Evolutionary conservation across 2,329 filamentous ascomycete species (phyloP), one percentile per base, ranked within the genome.

Genomic region (Colletotrichum cereale): DNA sequence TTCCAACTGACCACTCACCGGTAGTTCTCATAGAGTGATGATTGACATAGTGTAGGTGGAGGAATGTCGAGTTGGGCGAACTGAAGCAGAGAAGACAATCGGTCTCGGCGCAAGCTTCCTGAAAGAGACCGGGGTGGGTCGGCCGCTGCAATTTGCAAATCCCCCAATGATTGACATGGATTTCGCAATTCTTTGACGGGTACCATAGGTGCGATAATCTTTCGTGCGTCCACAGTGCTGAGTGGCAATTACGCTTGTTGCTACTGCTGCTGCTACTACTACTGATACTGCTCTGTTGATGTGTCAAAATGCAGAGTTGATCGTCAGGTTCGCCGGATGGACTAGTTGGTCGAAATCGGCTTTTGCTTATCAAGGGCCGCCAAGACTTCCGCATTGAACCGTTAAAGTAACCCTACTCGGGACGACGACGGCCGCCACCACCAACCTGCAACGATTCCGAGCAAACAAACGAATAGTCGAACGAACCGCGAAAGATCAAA

Each of bases 391-490:
- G 21, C 11, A 34, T 10, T 12, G 57, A 29, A 50, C 55, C 48
- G 63, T 68, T 68, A 29, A 38, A 63, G 36, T 48, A 63, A 47
- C 31, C 44, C 14, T 38, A 31, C 18, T 52, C 38, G 40, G 44
- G 42, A 38, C 31, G 38, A 55, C 55, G 47, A 18, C 42, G 36
- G 29, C 21, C 24, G 29, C 21, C 24, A 18, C 38, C 24, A 53
- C 50, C n/a, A 60, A 69, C 26, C 53, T 71, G 65, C 48, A 65
- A 68, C 58, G 29, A 38, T 24, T 52, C 56, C 64, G 58, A 56
- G 42, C 34, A 50, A 42, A 42, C 7, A 11, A 57, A 57, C 50
- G 64, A 4, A 34, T 4, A 34, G 31, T 34, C 40, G 34, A 40
- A 34, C 8, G 16, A 57, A 57, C 50, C 57, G 38, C 40, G 34